Percentiles rank a stretch among this genome's conserved stretches.
These are phyloP conservation scores for Penicillium crustosum DNA, from an alignment of 2,329 filamentous ascomycete genomes.

Conservation along the genomic window DNA sequence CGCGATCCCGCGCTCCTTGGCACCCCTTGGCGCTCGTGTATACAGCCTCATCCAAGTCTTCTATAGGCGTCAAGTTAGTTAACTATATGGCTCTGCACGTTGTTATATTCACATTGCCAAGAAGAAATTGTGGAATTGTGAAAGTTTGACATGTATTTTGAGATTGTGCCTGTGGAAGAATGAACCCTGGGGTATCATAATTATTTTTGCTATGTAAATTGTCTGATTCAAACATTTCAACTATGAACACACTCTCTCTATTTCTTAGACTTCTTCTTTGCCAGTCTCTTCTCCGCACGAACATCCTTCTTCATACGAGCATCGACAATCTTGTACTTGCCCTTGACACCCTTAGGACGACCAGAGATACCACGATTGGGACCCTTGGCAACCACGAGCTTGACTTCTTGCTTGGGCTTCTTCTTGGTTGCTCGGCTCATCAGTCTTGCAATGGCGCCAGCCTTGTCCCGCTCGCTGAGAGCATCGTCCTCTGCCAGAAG, in stretches of 20 bases:
- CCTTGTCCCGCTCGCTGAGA: slow-evolving; percentile 95
- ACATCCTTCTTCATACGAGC: slow-evolving; percentile 95
- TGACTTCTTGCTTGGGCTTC: slow-evolving; percentile 79
- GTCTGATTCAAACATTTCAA: slow-evolving; percentile 15
- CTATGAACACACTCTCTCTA: slow-evolving; percentile 22
- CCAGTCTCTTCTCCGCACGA: slow-evolving; percentile 75
- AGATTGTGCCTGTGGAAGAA: slow-evolving; percentile 6
- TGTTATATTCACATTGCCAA: too few species aligned
- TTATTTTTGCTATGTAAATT: slow-evolving; percentile 17
- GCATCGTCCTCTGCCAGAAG: slow-evolving; percentile 84
- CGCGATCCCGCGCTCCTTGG: slow-evolving; percentile 11
- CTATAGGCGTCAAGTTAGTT: neutral
- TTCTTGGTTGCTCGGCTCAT: slow-evolving; percentile 80
- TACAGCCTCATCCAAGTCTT: slow-evolving; percentile 2
- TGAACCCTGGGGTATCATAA: slow-evolving; percentile 21
- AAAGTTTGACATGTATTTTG: neutral
- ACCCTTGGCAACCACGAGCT: slow-evolving; percentile 84
- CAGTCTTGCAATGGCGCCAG: slow-evolving; percentile 75
- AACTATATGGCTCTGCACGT: too few species aligned
- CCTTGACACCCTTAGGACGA: slow-evolving; percentile 87
- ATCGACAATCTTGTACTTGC: slow-evolving; percentile 96
- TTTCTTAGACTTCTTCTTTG: slow-evolving; percentile 66
- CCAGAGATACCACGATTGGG: slow-evolving; percentile 82
- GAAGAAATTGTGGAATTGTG: too few species aligned
- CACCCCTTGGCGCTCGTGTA: neutral